Conservation (phyloP, 495 filamentous ascomycete genomes). For the Stereocaulon alpinum region DNA sequence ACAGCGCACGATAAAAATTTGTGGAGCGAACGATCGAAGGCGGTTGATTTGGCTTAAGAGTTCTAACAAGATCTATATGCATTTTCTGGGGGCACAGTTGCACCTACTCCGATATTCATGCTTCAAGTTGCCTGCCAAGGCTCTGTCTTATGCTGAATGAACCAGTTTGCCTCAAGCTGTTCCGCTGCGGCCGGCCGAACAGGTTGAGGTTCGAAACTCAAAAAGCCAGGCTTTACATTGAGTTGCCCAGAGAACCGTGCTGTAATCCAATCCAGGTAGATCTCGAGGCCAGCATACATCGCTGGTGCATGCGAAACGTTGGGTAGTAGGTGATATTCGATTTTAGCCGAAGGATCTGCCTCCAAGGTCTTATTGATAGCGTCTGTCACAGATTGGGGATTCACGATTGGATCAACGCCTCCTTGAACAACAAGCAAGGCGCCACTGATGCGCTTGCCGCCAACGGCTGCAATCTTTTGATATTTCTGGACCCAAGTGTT, state of each 20-base stretch:
- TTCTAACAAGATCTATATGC: too few species aligned
- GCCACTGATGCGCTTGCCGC: constrained; percentile 26
- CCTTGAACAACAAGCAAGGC: constrained; percentile 36
- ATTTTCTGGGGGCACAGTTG: too few species aligned
- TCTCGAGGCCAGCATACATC: background rate
- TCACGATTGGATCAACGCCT: constrained; percentile 18
- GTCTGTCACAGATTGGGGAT: background rate
- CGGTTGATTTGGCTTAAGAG: too few species aligned
- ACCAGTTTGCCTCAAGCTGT: background rate
- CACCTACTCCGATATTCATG: background rate
- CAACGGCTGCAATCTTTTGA: constrained; percentile 12
- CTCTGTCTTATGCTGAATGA: background rate
- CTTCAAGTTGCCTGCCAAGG: background rate
- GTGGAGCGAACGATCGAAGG: too few species aligned
- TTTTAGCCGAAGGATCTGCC: background rate
- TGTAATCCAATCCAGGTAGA: background rate
- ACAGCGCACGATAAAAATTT: too few species aligned
- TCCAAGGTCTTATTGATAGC: background rate
- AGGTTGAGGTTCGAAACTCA: background rate
- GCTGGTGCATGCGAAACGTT: background rate
- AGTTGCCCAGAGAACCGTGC: background rate
- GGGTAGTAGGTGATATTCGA: background rate
- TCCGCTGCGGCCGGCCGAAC: background rate
- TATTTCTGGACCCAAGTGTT: constrained; percentile 16
- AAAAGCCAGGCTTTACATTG: background rate